Percentiles rank a stretch among this genome's conserved stretches.
phyloP scores from a whole-genome alignment of 768 basidiomycete genomes.

The Krasilnikovozyma curviuscula region DNA sequence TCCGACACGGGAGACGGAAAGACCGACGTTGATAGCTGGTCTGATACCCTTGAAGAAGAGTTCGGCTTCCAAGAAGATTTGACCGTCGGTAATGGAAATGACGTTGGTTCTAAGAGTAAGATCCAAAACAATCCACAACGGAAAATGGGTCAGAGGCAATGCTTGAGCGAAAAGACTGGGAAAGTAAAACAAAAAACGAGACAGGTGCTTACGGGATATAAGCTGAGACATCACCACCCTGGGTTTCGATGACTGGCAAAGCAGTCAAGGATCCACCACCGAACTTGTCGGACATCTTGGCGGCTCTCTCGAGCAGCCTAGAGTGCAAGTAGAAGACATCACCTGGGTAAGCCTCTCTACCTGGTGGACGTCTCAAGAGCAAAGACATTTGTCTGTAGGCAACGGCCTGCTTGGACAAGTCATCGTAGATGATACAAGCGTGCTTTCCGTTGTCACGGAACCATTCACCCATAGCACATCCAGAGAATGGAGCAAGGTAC shows the following conservation, averaged over 20 bases:
- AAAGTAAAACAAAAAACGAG: not conserved
- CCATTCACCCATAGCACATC: conserved; percentile 99
- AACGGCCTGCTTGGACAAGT: conserved; percentile 98
- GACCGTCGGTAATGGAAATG: conserved; percentile 98
- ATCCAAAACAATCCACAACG: conserved; percentile 4
- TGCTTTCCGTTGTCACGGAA: conserved; percentile 99
- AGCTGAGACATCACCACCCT: conserved; percentile 99
- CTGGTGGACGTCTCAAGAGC: conserved; percentile 96
- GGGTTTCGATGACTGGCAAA: conserved; percentile 97
- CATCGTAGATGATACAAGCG: conserved; percentile 97
- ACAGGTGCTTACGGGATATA: conserved; percentile 66
- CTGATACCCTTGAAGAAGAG: conserved; percentile 99
- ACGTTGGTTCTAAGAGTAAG: conserved; percentile 41
- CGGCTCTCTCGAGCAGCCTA: conserved; percentile 97
- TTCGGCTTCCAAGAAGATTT: conserved; percentile 99
- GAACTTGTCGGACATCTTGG: conserved; percentile 99
- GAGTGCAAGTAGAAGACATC: conserved; percentile 99
- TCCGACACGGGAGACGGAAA: conserved; percentile 99
- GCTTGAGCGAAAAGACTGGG: not conserved
- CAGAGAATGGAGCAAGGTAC: conserved; percentile 99
- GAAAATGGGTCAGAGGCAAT: not conserved
- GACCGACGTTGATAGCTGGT: conserved; percentile 99
- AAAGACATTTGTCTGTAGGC: conserved; percentile 99
- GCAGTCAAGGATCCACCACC: conserved; percentile 98
- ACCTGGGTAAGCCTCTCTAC: conserved; percentile 30